Evolutionary conservation across 352 stramenopile species (phyloP).

Genomic region (Phytophthora hibernalis): DNA sequence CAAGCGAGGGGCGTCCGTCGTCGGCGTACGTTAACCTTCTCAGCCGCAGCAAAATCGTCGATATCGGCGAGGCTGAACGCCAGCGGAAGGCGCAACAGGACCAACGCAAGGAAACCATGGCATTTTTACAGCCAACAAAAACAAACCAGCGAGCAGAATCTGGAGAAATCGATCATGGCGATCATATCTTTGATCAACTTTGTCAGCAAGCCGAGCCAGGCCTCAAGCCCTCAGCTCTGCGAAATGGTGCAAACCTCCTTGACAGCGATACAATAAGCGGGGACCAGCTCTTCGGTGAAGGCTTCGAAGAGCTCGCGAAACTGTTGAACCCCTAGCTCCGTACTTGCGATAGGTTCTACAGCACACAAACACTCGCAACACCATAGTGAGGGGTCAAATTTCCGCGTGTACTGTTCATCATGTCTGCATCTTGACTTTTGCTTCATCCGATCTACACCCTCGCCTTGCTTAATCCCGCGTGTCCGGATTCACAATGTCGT

Average conservation of each 20-base stretch:
- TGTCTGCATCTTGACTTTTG: constrained; percentile 5
- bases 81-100: constrained; percentile 47
- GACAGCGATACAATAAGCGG: constrained; percentile 18
- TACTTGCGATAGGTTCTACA: background rate
- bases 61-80: constrained; percentile 59
- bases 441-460: background rate
- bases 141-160: constrained; percentile 13
- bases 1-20: constrained; percentile 63
- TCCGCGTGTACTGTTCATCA: constrained; percentile 12
- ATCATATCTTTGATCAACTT: constrained; percentile 84
- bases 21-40: constrained; percentile 85
- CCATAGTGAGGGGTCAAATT: constrained; percentile 6
- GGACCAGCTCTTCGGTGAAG: constrained; percentile 55
- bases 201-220: constrained; percentile 82
- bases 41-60: constrained; percentile 82
- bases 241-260: background rate
- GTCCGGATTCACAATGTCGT: constrained; percentile 76
- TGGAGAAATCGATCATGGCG: constrained; percentile 59
- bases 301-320: constrained; percentile 59
- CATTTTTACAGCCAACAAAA: constrained; percentile 35
- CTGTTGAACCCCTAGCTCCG: constrained; percentile 46
- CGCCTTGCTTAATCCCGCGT: constrained; percentile 31
- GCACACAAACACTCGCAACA: background rate
- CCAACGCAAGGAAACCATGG: constrained; percentile 29
- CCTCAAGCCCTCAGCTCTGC: constrained; percentile 40